Percentiles rank a stretch among this genome's conserved stretches.
These are phyloP conservation scores for Amaranthus palmeri DNA, from an alignment of 148 eudicot species.

Conservation along the genomic window DNA sequence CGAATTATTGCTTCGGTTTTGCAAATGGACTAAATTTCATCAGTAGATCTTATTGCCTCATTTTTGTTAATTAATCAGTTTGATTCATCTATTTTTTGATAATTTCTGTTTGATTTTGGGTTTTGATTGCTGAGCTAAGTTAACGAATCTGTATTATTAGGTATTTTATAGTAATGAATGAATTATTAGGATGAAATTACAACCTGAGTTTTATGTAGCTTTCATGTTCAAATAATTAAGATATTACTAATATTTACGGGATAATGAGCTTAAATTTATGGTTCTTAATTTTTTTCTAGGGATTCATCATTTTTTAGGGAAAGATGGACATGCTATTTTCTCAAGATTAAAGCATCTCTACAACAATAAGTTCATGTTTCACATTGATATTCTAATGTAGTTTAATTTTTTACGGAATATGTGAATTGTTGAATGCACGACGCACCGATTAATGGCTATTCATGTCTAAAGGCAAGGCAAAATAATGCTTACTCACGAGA, in stretches of 20 bases:
- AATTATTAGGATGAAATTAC: no score
- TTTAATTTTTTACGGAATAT: not conserved
- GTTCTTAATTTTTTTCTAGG: not conserved
- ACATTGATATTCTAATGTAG: not conserved
- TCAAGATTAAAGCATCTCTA: not conserved
- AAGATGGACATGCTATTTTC: not conserved
- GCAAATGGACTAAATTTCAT: not conserved
- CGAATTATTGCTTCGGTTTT: not conserved
- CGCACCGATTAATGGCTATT: not conserved
- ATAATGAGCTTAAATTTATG: not conserved
- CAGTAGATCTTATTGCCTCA: not conserved
- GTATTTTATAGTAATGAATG: no score
- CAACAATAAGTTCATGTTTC: not conserved
- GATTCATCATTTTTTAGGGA: not conserved
- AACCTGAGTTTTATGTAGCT: no score
- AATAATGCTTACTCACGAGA: not conserved
- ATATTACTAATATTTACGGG: no score
- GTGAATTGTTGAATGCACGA: not conserved
- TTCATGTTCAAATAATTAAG: no score
- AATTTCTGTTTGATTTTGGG: not conserved
- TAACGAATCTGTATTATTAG: no score
- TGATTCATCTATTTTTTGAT: not conserved
- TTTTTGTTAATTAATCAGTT: not conserved
- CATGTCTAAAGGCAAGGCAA: no score
- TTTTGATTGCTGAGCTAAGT: no score